Evolutionary conservation across 495 filamentous ascomycete genomes (phyloP).

Genomic region (Daldinia loculata): DNA sequence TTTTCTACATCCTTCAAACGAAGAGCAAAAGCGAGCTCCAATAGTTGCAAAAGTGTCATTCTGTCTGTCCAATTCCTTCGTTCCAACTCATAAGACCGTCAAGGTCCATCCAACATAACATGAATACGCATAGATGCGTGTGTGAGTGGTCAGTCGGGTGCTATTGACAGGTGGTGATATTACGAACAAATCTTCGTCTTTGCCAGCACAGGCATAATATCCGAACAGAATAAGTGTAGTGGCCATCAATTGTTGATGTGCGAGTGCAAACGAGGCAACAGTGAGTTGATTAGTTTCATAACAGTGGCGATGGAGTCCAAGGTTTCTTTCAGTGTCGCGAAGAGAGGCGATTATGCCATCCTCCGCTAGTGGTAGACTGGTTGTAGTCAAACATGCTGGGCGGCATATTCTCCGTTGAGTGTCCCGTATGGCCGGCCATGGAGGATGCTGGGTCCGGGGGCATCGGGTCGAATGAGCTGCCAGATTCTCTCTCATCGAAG

Average conservation of each 20-base stretch:
- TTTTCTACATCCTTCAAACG: not conserved
- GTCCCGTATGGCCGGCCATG: constrained; percentile 41
- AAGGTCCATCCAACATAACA: not conserved
- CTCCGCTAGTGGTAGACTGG: not conserved
- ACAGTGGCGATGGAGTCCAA: not conserved
- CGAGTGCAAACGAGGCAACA: not conserved
- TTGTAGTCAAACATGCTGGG: not conserved
- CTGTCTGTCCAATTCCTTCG: not conserved
- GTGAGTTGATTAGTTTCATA: not conserved
- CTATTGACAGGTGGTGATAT: not conserved
- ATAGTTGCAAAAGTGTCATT: not conserved
- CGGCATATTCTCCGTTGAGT: constrained; percentile 27
- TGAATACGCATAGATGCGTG: not conserved
- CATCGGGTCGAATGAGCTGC: not conserved
- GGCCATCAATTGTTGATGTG: not conserved
- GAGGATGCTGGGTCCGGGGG: constrained; percentile 22
- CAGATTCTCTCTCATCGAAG: not conserved
- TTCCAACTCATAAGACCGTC: not conserved
- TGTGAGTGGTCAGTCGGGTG: not conserved
- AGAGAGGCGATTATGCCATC: not conserved
- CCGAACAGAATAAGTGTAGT: not conserved
- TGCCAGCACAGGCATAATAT: not conserved
- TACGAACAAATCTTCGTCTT: not conserved
- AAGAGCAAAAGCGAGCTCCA: not conserved
- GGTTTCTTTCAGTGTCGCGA: not conserved